phyloP scores from a whole-genome alignment of 495 filamentous ascomycete genomes.

The Trichoderma asperelloides region DNA sequence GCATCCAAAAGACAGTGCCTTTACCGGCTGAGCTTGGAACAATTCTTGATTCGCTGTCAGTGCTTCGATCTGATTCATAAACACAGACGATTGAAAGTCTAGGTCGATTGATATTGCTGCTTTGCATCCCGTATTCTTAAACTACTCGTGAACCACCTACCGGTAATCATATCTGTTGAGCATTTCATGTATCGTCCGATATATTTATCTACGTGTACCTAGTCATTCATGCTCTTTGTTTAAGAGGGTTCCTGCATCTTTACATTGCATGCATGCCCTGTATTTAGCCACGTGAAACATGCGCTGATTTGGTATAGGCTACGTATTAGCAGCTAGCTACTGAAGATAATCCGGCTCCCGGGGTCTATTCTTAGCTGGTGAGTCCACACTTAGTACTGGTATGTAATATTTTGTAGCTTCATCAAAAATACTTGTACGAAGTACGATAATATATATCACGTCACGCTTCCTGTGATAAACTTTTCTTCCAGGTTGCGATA shows the following conservation, averaged over 20 bases:
- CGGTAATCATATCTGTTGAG: no score
- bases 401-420: not conserved
- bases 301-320: not conserved
- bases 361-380: not conserved
- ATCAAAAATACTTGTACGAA: not conserved
- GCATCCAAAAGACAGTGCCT: no score
- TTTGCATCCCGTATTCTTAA: no score
- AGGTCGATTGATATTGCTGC: no score
- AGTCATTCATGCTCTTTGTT: not conserved
- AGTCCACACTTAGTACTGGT: not conserved
- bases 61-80: no score
- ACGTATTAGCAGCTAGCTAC: no score
- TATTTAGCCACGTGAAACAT: not conserved
- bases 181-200: no score
- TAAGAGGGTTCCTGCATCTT: not conserved
- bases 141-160: no score
- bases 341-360: constrained; percentile 1
- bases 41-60: no score
- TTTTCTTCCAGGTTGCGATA: not conserved
- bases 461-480: not conserved
- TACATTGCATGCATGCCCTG: not conserved
- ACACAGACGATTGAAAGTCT: no score
- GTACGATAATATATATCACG: not conserved
- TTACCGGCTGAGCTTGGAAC: no score
- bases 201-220: not conserved